Evolutionary conservation across 1,139 yeast species (phyloP).

Genomic region (Candida pseudoviswanathii): DNA sequence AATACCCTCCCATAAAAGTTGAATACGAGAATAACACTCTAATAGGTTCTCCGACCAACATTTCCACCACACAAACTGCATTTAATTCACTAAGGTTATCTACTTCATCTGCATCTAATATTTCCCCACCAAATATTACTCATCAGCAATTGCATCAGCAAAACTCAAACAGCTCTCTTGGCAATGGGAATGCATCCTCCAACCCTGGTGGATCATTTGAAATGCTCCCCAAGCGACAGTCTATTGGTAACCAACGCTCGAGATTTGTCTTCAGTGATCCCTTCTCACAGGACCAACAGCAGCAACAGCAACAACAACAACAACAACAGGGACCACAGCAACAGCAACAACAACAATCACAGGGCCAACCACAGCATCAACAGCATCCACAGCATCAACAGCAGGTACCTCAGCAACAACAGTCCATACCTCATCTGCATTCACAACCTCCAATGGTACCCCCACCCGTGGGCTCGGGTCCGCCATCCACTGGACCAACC

Average conservation of each 20-base stretch:
- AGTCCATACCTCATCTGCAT: conserved; percentile 9
- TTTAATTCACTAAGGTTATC: conserved; percentile 22
- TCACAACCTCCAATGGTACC: neutral
- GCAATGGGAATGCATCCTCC: conserved; percentile 1
- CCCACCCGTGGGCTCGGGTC: conserved; percentile 10
- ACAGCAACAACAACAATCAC: conserved; percentile 18
- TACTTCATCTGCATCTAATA: conserved; percentile 18
- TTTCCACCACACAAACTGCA: conserved; percentile 22
- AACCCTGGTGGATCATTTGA: conserved; percentile 12
- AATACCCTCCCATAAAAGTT: conserved; percentile 53
- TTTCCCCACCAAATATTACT: conserved; percentile 18
- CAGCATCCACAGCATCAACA: conserved; percentile 15
- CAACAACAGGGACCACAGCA: conserved; percentile 12
- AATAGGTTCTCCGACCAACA: conserved; percentile 17
- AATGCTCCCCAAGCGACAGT: conserved; percentile 44
- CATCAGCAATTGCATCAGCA: conserved; percentile 17
- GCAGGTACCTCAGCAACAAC: conserved; percentile 9
- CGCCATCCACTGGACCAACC: conserved; percentile 18
- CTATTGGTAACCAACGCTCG: conserved; percentile 61
- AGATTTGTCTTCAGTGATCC: conserved; percentile 73
- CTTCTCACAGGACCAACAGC: conserved; percentile 34
- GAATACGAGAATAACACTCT: conserved; percentile 43
- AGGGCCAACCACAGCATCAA: conserved; percentile 8
- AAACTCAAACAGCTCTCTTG: conserved; percentile 10
- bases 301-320: conserved; percentile 15